These are phyloP conservation scores for Striga asiatica DNA, from an alignment of 257 asterid genomes.

Conservation along the genomic window DNA sequence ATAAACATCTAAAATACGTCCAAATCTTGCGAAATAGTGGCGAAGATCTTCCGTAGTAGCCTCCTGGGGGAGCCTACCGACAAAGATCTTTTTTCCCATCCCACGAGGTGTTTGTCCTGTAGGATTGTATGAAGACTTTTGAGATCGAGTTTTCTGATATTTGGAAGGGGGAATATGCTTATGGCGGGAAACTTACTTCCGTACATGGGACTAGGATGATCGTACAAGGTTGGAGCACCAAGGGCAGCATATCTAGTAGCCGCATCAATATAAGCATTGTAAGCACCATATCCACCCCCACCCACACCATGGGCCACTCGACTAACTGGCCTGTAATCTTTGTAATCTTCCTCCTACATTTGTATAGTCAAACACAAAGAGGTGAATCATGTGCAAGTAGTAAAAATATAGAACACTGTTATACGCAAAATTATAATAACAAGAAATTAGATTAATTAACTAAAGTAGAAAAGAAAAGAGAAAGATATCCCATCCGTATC, in stretches of 20 bases:
- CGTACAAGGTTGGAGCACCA: conserved; percentile 95
- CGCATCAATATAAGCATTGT: conserved; percentile 80
- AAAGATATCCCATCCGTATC: too few relatives aligned
- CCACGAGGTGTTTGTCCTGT: conserved; percentile 75
- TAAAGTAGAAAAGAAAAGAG: too few relatives aligned
- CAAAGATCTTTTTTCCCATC: conserved; percentile 89
- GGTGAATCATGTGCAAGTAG: neutral
- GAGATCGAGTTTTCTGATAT: neutral
- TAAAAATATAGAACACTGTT: neutral
- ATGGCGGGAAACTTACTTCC: conserved; percentile 59
- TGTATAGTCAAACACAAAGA: neutral
- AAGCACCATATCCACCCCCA: conserved; percentile 92
- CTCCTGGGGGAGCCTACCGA: conserved; percentile 99
- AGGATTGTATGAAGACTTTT: conserved; percentile 11
- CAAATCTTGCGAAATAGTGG: conserved; percentile 90
- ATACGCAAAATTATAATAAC: too few relatives aligned
- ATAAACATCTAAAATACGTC: conserved; percentile 86
- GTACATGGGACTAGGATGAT: conserved; percentile 57
- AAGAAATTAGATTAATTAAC: too few relatives aligned
- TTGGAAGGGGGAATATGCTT: neutral
- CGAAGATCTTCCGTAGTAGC: conserved; percentile 93
- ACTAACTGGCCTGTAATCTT: conserved; percentile 66
- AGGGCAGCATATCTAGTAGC: conserved; percentile 97
- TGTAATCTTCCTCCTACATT: conserved; percentile 69
- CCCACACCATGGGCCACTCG: conserved; percentile 33